A percentile compares a stretch with the other conserved stretches of the same genome.
Conservation (phyloP, 225 moss, liverwort and hornwort species). For the Sphagnum tenellum region DNA sequence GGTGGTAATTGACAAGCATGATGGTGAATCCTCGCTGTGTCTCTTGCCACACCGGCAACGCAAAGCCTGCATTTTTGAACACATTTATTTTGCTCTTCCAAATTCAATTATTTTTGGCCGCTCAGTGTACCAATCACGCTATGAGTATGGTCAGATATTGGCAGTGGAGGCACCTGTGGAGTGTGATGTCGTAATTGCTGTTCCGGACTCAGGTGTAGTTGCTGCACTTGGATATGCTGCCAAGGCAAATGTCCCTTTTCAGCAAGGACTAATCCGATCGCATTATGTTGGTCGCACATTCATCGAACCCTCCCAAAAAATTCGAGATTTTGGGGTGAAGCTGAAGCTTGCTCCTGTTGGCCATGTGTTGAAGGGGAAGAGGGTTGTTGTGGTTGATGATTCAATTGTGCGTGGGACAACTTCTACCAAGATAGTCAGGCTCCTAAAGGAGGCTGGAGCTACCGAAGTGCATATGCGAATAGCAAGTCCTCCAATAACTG, state of each 20-base stretch:
- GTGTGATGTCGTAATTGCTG: conserved; percentile 91
- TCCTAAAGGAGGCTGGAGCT: conserved; percentile 90
- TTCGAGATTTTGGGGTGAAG: conserved; percentile 93
- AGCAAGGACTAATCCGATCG: conserved; percentile 82
- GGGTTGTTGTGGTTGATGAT: conserved; percentile 93
- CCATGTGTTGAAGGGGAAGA: conserved; percentile 65
- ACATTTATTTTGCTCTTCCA: conserved; percentile 85
- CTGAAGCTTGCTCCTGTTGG: conserved; percentile 90
- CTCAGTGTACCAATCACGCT: conserved; percentile 83
- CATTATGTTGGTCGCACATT: conserved; percentile 94
- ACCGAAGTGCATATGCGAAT: conserved; percentile 93
- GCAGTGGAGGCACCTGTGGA: conserved; percentile 80
- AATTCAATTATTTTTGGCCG: conserved; percentile 81
- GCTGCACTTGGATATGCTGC: conserved; percentile 86
- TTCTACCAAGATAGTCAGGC: conserved; percentile 86
- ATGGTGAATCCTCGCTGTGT: conserved; percentile 67
- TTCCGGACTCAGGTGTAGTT: conserved; percentile 91
- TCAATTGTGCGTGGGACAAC: conserved; percentile 97
- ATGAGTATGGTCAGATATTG: conserved; percentile 66
- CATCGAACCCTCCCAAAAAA: conserved; percentile 91
- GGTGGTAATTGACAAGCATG: conserved; percentile 70
- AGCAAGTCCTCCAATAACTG: conserved; percentile 89
- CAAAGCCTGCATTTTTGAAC: conserved; percentile 93
- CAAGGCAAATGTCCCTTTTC: conserved; percentile 72
- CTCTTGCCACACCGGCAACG: conserved; percentile 62